Evolutionary conservation across 2,329 filamentous ascomycete genomes (phyloP).

Genomic region (Penicillium griseofulvum): DNA sequence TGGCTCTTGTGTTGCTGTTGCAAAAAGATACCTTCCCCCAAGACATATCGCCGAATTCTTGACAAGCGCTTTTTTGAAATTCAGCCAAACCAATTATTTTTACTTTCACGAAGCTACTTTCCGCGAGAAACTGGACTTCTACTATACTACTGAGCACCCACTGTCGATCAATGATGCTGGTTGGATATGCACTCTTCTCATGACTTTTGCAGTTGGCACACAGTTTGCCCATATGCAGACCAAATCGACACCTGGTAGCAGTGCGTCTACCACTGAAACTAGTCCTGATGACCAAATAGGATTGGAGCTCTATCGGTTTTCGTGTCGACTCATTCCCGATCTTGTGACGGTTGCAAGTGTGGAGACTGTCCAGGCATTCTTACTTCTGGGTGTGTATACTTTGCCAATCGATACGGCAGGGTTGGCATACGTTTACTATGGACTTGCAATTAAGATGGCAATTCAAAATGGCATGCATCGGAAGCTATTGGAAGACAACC

Average conservation of each 20-base stretch:
- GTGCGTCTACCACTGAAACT: neutral
- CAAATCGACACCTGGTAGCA: constrained; percentile 3
- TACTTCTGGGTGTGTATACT: constrained; percentile 26
- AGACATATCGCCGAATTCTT: constrained; percentile 34
- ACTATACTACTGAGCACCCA: constrained; percentile 23
- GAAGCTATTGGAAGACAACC: constrained; percentile 41
- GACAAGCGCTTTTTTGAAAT: constrained; percentile 32
- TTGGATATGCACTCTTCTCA: constrained; percentile 33
- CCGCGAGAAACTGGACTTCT: constrained; percentile 26
- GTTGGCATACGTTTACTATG: constrained; percentile 53
- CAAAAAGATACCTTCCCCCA: constrained; percentile 31
- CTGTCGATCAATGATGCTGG: constrained; percentile 29
- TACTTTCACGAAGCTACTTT: constrained; percentile 34
- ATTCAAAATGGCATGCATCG: constrained; percentile 59
- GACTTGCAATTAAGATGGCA: constrained; percentile 52
- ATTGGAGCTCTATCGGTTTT: constrained; percentile 52
- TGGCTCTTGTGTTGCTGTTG: constrained; percentile 24
- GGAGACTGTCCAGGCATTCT: constrained; percentile 55
- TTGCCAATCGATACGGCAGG: constrained; percentile 54
- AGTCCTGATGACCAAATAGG: constrained; percentile 49
- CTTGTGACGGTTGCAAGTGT: constrained; percentile 53
- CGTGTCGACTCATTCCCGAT: constrained; percentile 52
- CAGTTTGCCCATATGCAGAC: constrained; percentile 38
- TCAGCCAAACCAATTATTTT: constrained; percentile 35
- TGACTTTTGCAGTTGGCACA: constrained; percentile 38